Conservation (phyloP, 768 basidiomycete genomes). For the Russula sp. region DNA sequence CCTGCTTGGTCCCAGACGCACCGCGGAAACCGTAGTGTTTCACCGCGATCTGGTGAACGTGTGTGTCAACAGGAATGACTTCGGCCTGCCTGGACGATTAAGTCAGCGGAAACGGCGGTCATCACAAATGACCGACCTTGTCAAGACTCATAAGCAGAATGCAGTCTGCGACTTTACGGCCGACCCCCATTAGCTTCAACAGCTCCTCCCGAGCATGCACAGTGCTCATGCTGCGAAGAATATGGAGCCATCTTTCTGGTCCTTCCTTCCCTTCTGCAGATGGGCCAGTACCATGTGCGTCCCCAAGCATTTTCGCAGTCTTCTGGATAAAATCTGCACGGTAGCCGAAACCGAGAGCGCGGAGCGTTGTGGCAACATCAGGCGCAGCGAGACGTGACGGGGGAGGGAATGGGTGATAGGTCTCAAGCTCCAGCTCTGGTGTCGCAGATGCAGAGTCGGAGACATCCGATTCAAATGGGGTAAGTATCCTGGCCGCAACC, state of each 20-base stretch:
- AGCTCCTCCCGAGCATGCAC: conserved; percentile 66
- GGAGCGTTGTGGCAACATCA: conserved; percentile 55
- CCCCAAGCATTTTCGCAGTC: conserved; percentile 73
- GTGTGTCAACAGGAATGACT: conserved; percentile 93
- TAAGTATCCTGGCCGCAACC: conserved; percentile 31
- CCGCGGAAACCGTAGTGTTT: conserved; percentile 69
- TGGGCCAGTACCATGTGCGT: conserved; percentile 37
- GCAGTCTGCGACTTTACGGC: conserved; percentile 96
- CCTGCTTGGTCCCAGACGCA: conserved; percentile 41
- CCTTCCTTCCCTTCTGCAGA: conserved; percentile 33
- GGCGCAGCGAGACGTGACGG: conserved; percentile 61
- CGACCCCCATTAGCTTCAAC: conserved; percentile 83
- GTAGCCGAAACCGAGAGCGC: conserved; percentile 90
- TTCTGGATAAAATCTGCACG: conserved; percentile 85
- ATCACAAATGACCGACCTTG: conserved; percentile 47
- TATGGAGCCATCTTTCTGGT: conserved; percentile 55
- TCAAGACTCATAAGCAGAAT: conserved; percentile 88
- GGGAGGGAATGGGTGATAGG: conserved; percentile 80
- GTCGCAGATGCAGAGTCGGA: conserved; percentile 14
- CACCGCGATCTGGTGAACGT: conserved; percentile 83
- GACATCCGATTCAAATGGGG: conserved; percentile 15
- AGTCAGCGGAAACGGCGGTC: neutral
- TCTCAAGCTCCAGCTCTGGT: conserved; percentile 25
- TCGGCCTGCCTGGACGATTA: conserved; percentile 46
- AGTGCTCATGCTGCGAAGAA: conserved; percentile 46